phyloP scores from a whole-genome alignment of 495 filamentous ascomycete species.

The Pseudoneurospora amorphoporcata region DNA sequence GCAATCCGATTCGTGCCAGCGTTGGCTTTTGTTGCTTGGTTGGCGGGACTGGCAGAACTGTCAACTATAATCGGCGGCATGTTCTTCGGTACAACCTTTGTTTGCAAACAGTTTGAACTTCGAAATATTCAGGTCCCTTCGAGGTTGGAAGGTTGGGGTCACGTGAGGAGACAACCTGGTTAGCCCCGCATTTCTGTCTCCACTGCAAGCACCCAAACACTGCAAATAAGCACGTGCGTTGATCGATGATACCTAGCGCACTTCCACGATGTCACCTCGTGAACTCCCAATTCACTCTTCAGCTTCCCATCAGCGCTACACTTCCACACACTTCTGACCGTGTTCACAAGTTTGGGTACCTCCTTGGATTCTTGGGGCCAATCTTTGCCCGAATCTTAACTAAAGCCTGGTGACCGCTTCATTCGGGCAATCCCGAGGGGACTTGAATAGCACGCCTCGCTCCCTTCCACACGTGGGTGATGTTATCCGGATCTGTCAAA shows the following conservation, averaged over 20 bases:
- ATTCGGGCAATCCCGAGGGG: not conserved
- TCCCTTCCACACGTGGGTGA: slow-evolving; percentile 38
- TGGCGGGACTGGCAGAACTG: not conserved
- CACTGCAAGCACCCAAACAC: not conserved
- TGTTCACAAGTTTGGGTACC: not conserved
- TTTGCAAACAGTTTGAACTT: not conserved
- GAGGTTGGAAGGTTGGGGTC: not conserved
- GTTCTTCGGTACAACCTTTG: not conserved
- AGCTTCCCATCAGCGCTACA: no score
- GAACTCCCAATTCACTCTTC: not conserved
- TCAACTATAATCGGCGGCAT: not conserved
- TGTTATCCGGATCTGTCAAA: slow-evolving; percentile 28
- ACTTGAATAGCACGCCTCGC: slow-evolving; percentile 34
- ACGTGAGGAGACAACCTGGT: not conserved
- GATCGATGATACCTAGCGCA: not conserved
- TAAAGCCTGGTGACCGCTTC: not conserved
- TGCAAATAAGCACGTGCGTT: not conserved
- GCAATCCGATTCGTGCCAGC: not conserved
- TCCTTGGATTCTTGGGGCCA: not conserved
- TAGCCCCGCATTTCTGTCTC: not conserved
- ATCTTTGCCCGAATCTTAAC: no score
- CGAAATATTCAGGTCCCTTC: not conserved
- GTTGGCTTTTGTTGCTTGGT: not conserved
- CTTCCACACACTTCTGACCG: not conserved
- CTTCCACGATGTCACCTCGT: not conserved